Evolutionary conservation across 805 yeast genomes (phyloP).

Genomic region (Yarrowia osloensis): DNA sequence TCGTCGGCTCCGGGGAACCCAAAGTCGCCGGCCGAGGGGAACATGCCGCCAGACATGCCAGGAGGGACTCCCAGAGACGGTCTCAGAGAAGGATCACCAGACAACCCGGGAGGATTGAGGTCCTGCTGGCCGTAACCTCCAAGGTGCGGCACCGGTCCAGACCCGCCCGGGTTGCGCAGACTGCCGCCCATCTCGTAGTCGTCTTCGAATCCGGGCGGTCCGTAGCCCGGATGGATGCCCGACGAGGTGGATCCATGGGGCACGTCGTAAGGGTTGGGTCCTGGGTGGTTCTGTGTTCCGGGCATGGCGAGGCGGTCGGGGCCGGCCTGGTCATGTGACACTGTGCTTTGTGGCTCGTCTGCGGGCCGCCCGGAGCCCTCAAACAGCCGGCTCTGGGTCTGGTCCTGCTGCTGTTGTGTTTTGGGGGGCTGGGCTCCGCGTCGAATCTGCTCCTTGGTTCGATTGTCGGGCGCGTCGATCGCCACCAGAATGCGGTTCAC

Average conservation of each 20-base stretch:
- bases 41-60: slow-evolving; percentile 41
- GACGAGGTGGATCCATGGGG: neutral
- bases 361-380: neutral
- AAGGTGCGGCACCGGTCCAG: slow-evolving; percentile 31
- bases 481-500: slow-evolving; percentile 25
- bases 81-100: slow-evolving; percentile 42
- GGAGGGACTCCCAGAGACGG: slow-evolving; percentile 37
- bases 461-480: slow-evolving; percentile 13
- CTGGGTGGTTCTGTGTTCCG: neutral
- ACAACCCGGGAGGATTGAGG: slow-evolving; percentile 46
- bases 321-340: neutral
- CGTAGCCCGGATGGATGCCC: neutral
- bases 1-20: slow-evolving; percentile 40
- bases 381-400: slow-evolving; percentile 27
- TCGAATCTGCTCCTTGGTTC: slow-evolving; percentile 16
- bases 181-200: slow-evolving; percentile 41
- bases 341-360: neutral
- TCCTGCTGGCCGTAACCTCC: slow-evolving; percentile 43
- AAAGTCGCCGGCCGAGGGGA: slow-evolving; percentile 41
- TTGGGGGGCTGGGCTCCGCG: neutral
- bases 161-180: slow-evolving; percentile 23
- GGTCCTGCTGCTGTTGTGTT: slow-evolving; percentile 31
- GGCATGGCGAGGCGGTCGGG: slow-evolving; percentile 9
- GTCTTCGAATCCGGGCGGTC: slow-evolving; percentile 49
- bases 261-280: neutral